Conservation (phyloP, 2,329 filamentous ascomycete species). For the Albifimbria verrucaria region DNA sequence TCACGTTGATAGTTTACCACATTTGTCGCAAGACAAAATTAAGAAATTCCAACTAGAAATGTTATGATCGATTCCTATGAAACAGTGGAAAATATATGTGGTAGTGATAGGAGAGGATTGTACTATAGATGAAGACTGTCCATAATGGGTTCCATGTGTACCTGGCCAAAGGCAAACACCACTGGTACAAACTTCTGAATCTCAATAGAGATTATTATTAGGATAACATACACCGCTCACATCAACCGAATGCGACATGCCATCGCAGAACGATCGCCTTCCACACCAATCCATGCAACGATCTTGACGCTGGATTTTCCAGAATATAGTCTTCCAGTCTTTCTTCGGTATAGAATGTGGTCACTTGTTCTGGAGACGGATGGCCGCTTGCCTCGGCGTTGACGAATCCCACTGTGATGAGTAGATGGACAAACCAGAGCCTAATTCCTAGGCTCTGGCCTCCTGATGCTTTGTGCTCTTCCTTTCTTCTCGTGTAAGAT, state of each 20-base stretch:
- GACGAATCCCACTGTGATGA: constrained; percentile 21
- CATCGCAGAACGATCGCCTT: constrained; percentile 1
- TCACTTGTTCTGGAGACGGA: constrained; percentile 17
- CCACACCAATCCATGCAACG: constrained; percentile 2
- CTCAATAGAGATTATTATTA: no score
- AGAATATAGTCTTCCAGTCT: constrained; percentile 25
- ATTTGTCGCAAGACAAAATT: no score
- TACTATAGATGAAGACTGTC: no score
- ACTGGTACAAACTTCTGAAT: no score
- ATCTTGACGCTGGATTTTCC: constrained; percentile 14
- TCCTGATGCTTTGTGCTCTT: constrained; percentile 20
- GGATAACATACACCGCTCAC: no score
- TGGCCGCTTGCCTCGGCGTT: constrained; percentile 20
- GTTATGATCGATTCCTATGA: no score
- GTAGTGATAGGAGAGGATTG: no score
- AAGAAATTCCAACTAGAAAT: no score
- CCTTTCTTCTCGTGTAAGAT: constrained; percentile 22
- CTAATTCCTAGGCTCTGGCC: constrained; percentile 18
- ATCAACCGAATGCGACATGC: not conserved
- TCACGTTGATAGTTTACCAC: no score
- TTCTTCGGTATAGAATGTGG: constrained; percentile 25
- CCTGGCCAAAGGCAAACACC: no score
- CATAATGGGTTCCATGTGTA: no score
- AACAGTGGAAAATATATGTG: no score
- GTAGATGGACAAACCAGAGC: constrained; percentile 22